phyloP scores from a whole-genome alignment of 2,329 filamentous ascomycete genomes.

The Metarhizium brunneum region DNA sequence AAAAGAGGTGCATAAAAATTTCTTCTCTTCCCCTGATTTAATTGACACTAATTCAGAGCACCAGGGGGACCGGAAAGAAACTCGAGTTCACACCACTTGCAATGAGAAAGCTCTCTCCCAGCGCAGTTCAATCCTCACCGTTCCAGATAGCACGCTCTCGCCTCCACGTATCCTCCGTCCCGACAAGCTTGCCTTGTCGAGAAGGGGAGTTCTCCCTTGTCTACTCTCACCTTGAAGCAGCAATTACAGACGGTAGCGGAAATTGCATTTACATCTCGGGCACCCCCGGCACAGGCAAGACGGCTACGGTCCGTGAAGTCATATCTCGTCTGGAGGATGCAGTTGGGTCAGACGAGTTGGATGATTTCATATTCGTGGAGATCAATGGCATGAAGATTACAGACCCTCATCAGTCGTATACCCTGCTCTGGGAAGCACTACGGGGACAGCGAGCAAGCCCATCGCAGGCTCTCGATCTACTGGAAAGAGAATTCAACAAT shows the following conservation, averaged over 20 bases:
- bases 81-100: conserved; percentile 95
- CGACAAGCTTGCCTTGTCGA: conserved; percentile 78
- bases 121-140: conserved; percentile 68
- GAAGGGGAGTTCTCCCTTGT: conserved; percentile 88
- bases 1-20: conserved; percentile 16
- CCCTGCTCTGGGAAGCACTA: conserved; percentile 89
- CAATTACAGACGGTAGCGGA: conserved; percentile 86
- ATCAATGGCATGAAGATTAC: conserved; percentile 99
- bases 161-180: conserved; percentile 89
- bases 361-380: conserved; percentile 98
- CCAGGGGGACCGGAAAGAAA: conserved; percentile 46
- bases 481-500: conserved; percentile 87
- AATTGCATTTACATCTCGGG: conserved; percentile 98
- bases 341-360: conserved; percentile 80
- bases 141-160: conserved; percentile 85
- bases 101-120: conserved; percentile 71
- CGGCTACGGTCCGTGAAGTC: conserved; percentile 92
- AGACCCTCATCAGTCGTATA: conserved; percentile 93
- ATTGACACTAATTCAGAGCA: conserved; percentile 37
- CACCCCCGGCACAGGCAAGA: conserved; percentile 96
- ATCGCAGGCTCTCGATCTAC: conserved; percentile 78
- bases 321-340: conserved; percentile 82
- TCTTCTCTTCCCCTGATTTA: conserved; percentile 10
- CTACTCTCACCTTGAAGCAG: conserved; percentile 86
- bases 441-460: conserved; percentile 90